Conservation (phyloP, 2,329 filamentous ascomycete genomes). For the Colletotrichum karsti region DNA sequence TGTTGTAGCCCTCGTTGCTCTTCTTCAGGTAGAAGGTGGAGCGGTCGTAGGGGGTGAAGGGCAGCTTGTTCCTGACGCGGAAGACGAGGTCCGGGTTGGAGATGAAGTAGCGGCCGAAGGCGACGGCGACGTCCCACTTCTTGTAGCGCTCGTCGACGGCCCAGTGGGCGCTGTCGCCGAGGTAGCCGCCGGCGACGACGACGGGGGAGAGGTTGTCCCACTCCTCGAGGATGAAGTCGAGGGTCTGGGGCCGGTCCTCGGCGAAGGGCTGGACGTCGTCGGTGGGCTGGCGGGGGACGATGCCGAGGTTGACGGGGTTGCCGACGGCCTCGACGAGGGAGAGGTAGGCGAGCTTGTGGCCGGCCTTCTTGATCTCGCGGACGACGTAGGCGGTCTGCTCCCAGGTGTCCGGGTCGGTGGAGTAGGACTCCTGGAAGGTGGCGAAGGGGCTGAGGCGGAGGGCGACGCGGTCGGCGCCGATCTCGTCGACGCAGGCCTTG, state of each 20-base stretch:
- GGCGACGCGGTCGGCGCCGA: slow-evolving; percentile 44
- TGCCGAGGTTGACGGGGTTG: slow-evolving; percentile 31
- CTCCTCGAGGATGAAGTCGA: slow-evolving; percentile 39
- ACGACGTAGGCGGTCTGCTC: slow-evolving; percentile 39
- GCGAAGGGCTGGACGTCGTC: slow-evolving; percentile 28
- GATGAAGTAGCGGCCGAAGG: slow-evolving; percentile 47
- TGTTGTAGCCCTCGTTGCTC: slow-evolving; percentile 37
- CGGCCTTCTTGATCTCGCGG: slow-evolving; percentile 33
- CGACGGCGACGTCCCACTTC: slow-evolving; percentile 37
- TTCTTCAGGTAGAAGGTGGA: slow-evolving; percentile 46
- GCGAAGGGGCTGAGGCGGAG: slow-evolving; percentile 42
- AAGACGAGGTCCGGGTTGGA: slow-evolving; percentile 52
- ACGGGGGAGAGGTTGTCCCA: slow-evolving; percentile 39
- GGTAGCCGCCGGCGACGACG: slow-evolving; percentile 40
- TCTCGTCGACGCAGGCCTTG: slow-evolving; percentile 45
- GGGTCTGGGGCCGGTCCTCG: slow-evolving; percentile 30
- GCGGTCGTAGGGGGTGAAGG: slow-evolving; percentile 46
- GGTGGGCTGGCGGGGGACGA: slow-evolving; percentile 27
- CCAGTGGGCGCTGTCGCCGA: slow-evolving; percentile 31
- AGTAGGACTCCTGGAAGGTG: slow-evolving; percentile 37
- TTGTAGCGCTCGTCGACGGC: slow-evolving; percentile 37
- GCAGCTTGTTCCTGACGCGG: slow-evolving; percentile 45
- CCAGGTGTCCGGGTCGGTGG: slow-evolving; percentile 34
- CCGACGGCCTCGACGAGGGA: slow-evolving; percentile 45
- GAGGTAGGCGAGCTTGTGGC: slow-evolving; percentile 42